Evolutionary conservation across 2,329 filamentous ascomycete species (phyloP), one percentile per base, ranked within the genome.

Genomic region (Malbranchea zuffiana): DNA sequence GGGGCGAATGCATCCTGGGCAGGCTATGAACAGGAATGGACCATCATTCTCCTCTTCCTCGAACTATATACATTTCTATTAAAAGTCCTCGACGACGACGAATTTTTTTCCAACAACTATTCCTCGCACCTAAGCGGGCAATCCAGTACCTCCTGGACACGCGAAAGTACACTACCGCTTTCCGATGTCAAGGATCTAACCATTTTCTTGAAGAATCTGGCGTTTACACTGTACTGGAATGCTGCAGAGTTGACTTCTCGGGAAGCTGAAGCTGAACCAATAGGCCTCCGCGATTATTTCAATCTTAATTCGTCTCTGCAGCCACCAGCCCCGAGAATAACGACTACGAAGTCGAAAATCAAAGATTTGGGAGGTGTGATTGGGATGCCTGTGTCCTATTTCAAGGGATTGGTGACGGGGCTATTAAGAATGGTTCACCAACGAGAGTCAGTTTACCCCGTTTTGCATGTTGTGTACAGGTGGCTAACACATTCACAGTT

Each of bases 11-110:
- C 24, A 35, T 13, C 6, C 21, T 52, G 58, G 55, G 37, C 51
- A 47, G 45, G 68, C 54, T 58, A 67, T 60, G 61, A 69, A 17
- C 72, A 78, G 47, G 85, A 96, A 53, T 98, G 90, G 90, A 78
- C 81, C 12, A 78, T 90, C 1, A 75, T 94, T 27, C 67, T 96
- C 0, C 71, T 98, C 0, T 96, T 98, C 53, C 69, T 98, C 4
- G 90, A 98, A 50, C 71, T 98, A 0, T 98, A 95, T 55, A 85
- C 82, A 2, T 96, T 96, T 54, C 76, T 95, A 2, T 66, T 96
- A 8, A 82, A 90, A 48, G 75, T 96, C 21, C 93, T 88, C 55
- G 90, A 98, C 48, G 90, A 98, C 45, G 88, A 96, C 47, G 90
- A 98, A 50, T 98, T 98, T 54, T 81, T 93, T 44, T 73, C 75